Conservation (phyloP, 2,329 filamentous ascomycete species). For the Endocalyx cinctus region DNA sequence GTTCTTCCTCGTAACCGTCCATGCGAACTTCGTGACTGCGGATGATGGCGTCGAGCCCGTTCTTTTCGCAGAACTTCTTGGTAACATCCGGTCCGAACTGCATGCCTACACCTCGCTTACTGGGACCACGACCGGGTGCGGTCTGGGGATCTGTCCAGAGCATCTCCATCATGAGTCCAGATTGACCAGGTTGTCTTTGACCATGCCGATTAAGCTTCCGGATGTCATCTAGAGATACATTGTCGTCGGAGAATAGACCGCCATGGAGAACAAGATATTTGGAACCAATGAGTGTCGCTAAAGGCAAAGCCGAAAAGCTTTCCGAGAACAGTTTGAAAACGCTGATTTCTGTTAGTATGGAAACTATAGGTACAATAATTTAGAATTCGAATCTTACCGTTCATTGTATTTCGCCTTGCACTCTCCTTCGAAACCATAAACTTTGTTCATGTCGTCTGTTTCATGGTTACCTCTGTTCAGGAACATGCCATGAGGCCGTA, state of each 20-base stretch:
- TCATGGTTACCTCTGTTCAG: constrained; percentile 98
- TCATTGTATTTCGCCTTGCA: constrained; percentile 98
- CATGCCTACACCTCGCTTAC: constrained; percentile 93
- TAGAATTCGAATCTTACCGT: constrained; percentile 35
- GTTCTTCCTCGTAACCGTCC: constrained; percentile 98
- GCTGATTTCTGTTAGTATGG: constrained; percentile 32
- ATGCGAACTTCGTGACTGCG: constrained; percentile 97
- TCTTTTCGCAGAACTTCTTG: constrained; percentile 93
- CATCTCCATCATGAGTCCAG: constrained; percentile 99
- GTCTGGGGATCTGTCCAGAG: constrained; percentile 97
- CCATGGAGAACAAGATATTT: constrained; percentile 93
- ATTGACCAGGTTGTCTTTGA: constrained; percentile 88
- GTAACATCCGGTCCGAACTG: constrained; percentile 97
- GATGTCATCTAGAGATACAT: constrained; percentile 86
- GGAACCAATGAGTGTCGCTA: constrained; percentile 85
- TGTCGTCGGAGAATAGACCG: constrained; percentile 94
- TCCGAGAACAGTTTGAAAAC: constrained; percentile 98
- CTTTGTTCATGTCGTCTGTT: constrained; percentile 98
- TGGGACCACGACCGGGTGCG: constrained; percentile 79
- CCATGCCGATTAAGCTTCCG: constrained; percentile 85
- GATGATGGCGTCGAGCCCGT: constrained; percentile 90
- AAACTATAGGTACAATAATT: constrained; percentile 1
- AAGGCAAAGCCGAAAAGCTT: constrained; percentile 87
- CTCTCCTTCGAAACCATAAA: constrained; percentile 97
- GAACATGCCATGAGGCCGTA: constrained; percentile 84